Evolutionary conservation across 345 rosid species (phyloP), one percentile per base, ranked within the genome.

Genomic region (Noccaea caerulescens): DNA sequence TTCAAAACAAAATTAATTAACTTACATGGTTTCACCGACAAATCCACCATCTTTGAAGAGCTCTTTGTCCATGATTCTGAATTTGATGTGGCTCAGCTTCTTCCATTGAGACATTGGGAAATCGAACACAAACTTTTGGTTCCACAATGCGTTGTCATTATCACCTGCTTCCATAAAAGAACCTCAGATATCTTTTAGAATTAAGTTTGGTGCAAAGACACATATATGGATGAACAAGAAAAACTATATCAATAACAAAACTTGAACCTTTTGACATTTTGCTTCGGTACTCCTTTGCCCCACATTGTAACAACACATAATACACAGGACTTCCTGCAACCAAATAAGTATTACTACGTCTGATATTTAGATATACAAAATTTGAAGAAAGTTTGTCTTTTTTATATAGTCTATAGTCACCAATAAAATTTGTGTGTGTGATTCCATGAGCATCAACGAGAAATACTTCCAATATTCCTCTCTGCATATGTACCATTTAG

Each of bases 361-460:
- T 64, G 14, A 14, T 64, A 27, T 5, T 6, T 39, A 1, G 20
- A 47, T 39, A 56, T 11, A 45, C 49, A 65, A 65, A 53, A 45
- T 43, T 3, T 41, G 37, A 18, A 36, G 23, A 33, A 13, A 20
- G 11, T 27, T 45, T 12, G 5, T 52, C 8, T 23, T 4, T 50
- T 51, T 20, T 20, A 20, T 25, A 13, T 56, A 56, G 44, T 64
- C 78, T 25, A 13, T 56, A 56, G 44, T 64, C 78, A 93, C 98
- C 91, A 7, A 87, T 27, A 42, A 85, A 62, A 82, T 86, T 87
- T 10, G 88, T 86, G 66, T 79, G 97, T 46, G 72, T 78, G 52
- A 91, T 88, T 81, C 91, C 98, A 76, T 81, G 51, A 34, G 98
- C 97, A 71, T 87, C 77, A 53, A 91, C 94, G 23, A 93, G 85